Conservation (phyloP, 1,284 basidiomycete genomes). For the Vanrija sp. region DNA sequence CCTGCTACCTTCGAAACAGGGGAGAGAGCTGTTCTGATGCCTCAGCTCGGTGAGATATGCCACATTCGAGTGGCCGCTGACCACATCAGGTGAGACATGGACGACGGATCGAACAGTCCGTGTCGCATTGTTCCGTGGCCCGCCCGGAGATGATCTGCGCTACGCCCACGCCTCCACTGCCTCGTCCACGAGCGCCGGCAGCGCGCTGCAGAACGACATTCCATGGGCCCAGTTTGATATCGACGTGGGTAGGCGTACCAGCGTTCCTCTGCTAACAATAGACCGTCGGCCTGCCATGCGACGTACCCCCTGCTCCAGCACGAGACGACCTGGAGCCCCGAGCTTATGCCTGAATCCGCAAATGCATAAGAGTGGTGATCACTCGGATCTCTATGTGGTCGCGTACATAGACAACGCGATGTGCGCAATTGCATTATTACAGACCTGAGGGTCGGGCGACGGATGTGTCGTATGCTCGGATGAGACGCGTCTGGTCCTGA, state of each 20-base stretch:
- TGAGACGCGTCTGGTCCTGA: conserved; percentile 80
- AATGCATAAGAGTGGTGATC: no score
- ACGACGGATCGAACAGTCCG: conserved; percentile 40
- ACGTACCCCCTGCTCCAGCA: conserved; percentile 17
- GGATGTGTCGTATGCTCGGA: conserved; percentile 83
- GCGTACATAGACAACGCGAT: not conserved
- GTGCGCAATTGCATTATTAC: conserved; percentile 13
- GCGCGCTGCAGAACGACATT: conserved; percentile 4
- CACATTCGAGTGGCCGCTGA: not conserved
- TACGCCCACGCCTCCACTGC: conserved; percentile 38
- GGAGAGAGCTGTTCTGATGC: conserved; percentile 46
- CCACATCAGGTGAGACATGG: conserved; percentile 39
- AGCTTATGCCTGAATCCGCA: no score
- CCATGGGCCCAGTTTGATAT: conserved; percentile 43
- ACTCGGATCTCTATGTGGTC: not conserved
- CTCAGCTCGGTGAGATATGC: conserved; percentile 37
- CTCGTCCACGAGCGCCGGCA: not conserved
- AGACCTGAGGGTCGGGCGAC: conserved; percentile 45
- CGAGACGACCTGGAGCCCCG: not conserved
- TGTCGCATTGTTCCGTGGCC: conserved; percentile 40
- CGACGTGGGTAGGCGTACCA: conserved; percentile 26
- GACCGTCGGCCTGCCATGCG: conserved; percentile 34
- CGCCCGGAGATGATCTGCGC: conserved; percentile 32
- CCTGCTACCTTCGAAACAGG: conserved; percentile 45
- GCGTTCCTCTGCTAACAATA: conserved; percentile 15